These are phyloP conservation scores for Leptomonas pyrrhocoris DNA, from an alignment of 208 protist genomes.

Conservation along the genomic window DNA sequence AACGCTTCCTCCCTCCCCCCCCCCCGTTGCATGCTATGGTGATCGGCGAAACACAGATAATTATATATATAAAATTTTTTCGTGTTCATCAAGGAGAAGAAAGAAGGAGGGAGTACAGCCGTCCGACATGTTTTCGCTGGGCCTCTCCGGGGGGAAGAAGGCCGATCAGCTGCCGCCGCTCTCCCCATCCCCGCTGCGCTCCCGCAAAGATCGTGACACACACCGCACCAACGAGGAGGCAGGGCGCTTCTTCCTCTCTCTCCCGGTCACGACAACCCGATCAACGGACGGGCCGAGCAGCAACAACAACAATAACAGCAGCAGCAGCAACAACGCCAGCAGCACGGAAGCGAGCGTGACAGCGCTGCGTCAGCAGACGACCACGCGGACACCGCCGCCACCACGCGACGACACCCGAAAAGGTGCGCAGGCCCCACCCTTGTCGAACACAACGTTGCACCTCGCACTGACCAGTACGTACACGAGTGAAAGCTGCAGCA, in stretches of 20 bases:
- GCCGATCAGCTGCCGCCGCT: conserved; percentile 9
- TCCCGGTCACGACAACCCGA: background rate
- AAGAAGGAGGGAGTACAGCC: no score
- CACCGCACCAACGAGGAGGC: conserved; percentile 5
- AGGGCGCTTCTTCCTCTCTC: background rate
- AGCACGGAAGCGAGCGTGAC: background rate
- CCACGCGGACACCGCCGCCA: background rate
- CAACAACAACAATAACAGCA: background rate
- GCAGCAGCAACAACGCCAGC: background rate
- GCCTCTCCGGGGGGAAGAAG: background rate
- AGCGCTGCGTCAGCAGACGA: background rate
- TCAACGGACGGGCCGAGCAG: background rate
- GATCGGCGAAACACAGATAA: no score
- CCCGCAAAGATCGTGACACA: background rate
- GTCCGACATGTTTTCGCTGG: background rate
- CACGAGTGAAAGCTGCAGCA: no score
- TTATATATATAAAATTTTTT: no score
- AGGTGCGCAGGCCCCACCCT: no score
- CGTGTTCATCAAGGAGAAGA: no score
- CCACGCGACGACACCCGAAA: no score
- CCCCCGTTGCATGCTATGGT: no score
- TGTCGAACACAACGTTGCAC: no score
- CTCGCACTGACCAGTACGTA: no score
- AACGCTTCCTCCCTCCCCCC: no score
- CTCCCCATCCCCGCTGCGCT: conserved; percentile 1